Evolutionary conservation across 768 basidiomycete genomes (phyloP).

Genomic region (Leccinum incarnatum): DNA sequence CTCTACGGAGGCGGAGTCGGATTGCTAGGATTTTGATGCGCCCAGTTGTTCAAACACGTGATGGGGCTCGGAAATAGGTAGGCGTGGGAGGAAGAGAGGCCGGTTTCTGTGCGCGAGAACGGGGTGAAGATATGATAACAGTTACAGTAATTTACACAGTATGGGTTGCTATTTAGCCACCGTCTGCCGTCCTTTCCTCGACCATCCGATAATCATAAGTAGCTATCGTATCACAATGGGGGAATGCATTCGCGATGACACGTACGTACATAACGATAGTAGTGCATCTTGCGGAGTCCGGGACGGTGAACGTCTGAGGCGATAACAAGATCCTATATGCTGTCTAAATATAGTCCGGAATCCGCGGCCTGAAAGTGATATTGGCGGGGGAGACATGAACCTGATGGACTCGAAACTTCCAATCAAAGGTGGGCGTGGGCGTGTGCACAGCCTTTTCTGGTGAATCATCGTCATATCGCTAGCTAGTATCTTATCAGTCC

Average conservation of each 20-base stretch:
- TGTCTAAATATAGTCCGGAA: not conserved
- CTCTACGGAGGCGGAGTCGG: constrained; percentile 22
- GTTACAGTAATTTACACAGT: not conserved
- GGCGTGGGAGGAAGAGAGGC: not conserved
- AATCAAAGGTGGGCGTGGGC: too few species aligned
- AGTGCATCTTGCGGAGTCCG: not conserved
- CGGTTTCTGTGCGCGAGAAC: not conserved
- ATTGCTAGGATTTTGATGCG: constrained; percentile 4
- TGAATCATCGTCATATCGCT: not conserved
- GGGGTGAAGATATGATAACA: not conserved
- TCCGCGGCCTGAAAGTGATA: not conserved
- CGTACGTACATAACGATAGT: not conserved
- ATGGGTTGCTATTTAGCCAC: not conserved
- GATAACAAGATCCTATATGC: not conserved
- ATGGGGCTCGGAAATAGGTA: not conserved
- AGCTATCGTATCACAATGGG: not conserved
- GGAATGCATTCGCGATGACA: not conserved
- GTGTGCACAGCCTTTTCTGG: not conserved
- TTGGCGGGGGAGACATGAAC: too few species aligned
- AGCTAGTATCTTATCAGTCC: not conserved
- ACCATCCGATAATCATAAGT: not conserved
- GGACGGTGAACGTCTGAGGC: not conserved
- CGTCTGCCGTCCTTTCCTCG: not conserved
- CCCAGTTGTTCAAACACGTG: not conserved
- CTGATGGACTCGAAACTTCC: too few species aligned